Conservation (phyloP, 495 filamentous ascomycete genomes). For the Penicillium egyptiacum region DNA sequence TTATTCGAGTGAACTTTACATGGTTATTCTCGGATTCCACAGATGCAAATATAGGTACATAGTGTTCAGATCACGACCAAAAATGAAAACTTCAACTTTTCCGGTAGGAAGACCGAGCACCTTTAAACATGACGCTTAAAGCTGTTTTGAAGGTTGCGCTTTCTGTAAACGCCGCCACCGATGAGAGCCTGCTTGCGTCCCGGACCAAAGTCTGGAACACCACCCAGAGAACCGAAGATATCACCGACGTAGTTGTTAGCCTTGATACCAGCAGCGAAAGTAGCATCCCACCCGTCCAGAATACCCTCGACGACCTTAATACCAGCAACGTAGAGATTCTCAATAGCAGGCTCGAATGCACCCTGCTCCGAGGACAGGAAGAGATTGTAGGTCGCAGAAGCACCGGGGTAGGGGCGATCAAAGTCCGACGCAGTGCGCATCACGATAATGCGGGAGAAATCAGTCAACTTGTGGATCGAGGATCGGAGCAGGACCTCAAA, state of each 20-base stretch:
- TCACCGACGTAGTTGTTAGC: conserved; percentile 71
- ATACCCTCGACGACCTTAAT: conserved; percentile 68
- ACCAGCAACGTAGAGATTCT: conserved; percentile 69
- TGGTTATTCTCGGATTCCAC: not conserved
- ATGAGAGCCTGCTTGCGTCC: conserved; percentile 36
- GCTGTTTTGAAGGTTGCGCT: conserved; percentile 21
- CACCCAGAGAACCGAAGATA: conserved; percentile 67
- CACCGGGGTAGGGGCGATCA: conserved; percentile 62
- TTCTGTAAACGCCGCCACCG: conserved; percentile 32
- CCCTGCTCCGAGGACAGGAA: conserved; percentile 55
- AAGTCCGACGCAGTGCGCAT: conserved; percentile 76
- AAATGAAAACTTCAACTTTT: not conserved
- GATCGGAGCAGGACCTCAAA: conserved; percentile 67
- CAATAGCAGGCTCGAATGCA: conserved; percentile 55
- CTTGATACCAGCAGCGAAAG: conserved; percentile 58
- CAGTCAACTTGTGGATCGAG: conserved; percentile 52
- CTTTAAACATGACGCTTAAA: conserved; percentile 15
- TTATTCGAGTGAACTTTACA: conserved; percentile 41
- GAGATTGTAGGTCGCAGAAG: conserved; percentile 55
- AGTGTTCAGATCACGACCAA: not conserved
- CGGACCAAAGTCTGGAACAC: conserved; percentile 64
- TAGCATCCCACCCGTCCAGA: conserved; percentile 56
- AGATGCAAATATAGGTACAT: not conserved
- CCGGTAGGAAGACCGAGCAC: too few species aligned
- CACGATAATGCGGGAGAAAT: conserved; percentile 67